Base-by-base conservation (phyloP, 352 stramenopile genomes). In the Phytophthora uliginosa region DNA sequence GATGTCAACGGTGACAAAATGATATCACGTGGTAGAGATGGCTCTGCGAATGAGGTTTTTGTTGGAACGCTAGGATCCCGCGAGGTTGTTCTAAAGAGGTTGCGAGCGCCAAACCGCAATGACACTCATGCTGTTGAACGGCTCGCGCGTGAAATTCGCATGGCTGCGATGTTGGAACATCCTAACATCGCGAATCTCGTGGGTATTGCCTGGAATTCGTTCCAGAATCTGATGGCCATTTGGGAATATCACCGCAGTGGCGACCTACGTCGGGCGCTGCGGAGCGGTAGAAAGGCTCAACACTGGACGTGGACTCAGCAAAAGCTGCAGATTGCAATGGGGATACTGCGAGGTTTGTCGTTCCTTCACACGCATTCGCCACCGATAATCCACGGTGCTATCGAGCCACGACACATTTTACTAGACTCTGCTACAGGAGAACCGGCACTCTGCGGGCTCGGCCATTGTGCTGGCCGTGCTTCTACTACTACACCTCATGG, bases 201-300 rank as follows among this genome's bases (percentile, higher is more conserved):
- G 9, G 86, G 82, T 5, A 79, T 89, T 64, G 83, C 84, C 13
- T 93, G 84, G 82, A 86, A 83, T 40, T 85, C 78, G 4, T 88
- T 91, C 58, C 82, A 88, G 56, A 85, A 89, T 40, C 59, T 89
- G 15, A 71, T 83, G 24, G 76, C 83, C 51, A 68, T 88, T 38
- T 78, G 85, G 50, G 82, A 90, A 50, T 73, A 82, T 52, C 72
- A 81, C 10, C 64, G 70, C 10, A 80, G 82, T 12, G 80, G 84
- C 13, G 82, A 90, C 55, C 59, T 91, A 20, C 78, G 77, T 6
- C 56, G 48, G 31, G 76, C 63, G 10, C 64, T 83, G 12, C 57
- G 57, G 18, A 77, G 66, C 42, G 63, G 59, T 4, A 73, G 57
- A 47, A 76, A 74, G 22, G 4, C 57, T 42, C 73, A 74, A 45